Base-by-base conservation (phyloP, 2,329 filamentous ascomycete species). In the Harringtonia lauricola region DNA sequence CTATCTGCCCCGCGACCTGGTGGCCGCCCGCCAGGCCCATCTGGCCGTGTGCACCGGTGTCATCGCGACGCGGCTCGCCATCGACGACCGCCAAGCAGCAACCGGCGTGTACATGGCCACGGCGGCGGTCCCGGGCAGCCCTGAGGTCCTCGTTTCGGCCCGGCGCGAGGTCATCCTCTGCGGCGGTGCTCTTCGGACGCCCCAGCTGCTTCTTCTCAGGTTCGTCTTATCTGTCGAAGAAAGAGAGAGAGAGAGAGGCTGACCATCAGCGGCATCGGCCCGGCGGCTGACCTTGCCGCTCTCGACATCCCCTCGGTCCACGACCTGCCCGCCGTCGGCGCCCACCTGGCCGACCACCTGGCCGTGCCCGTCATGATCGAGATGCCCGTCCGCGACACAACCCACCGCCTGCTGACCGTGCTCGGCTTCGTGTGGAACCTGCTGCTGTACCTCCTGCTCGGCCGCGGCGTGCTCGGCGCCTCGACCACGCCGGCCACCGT, bases 21-120 rank as follows among this genome's bases (percentile, higher is more conserved):
- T 48, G 8, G 41, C 39, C 12, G 41, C 52, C 34, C 49, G 58
- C 10, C 41, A 43, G 5, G 35, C 22, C 10, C 51, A 41, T 33
- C 50, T 62, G 10, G 53, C 49, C n/a, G 48, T 63, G 28, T 62
- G 59, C 43, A 57, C 56, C 2, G 54, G 55, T 18, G 54, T 52
- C 0, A 42, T 56, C 3, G 59, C 50, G 12, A 56, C 59, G 5
- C 56, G 48, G 26, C 43, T 63, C 5, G 50, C 57, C 13, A 9
- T 57, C 2, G 52, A 53, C 36, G 39, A 41, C 49, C 10, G 47
- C 41, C 1, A 46, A 44, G 14, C 39, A 24, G 59, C 54, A 6
- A 53, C 42, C 0, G 57, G 58, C 2, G 57, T 61, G 7, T 46
- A 54, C 37, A 33, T 58, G 17, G 24, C 46, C 5, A 21, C 49